Percentiles rank a stretch among this genome's conserved stretches.
Evolutionary conservation across 2,329 filamentous ascomycete species (phyloP).

Genomic region (Ploettnerulaceae sp.): DNA sequence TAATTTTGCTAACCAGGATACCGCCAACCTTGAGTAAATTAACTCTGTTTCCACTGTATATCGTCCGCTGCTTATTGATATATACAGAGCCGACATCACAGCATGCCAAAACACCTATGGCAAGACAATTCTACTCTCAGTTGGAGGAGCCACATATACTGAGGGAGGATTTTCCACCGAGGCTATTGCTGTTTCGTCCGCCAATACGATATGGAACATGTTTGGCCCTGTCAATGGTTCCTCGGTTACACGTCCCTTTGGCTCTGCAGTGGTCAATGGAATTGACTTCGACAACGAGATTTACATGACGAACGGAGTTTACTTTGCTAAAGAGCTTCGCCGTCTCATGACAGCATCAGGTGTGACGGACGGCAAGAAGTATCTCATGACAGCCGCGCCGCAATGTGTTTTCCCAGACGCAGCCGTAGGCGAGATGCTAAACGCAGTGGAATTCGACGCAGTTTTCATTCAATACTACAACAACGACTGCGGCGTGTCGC

Average conservation of each 20-base stretch:
- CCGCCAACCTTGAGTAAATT: conserved; percentile 59
- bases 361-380: conserved; percentile 44
- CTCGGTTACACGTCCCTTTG: conserved; percentile 58
- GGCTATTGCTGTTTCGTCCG: conserved; percentile 39
- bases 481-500: neutral
- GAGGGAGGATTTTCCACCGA: conserved; percentile 60
- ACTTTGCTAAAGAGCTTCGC: conserved; percentile 56
- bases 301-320: conserved; percentile 51
- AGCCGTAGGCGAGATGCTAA: conserved; percentile 53
- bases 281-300: conserved; percentile 74
- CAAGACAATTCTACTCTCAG: conserved; percentile 68
- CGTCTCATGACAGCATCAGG: conserved; percentile 43
- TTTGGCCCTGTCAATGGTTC: conserved; percentile 63
- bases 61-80: neutral
- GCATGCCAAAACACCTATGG: conserved; percentile 56
- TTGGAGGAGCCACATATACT: conserved; percentile 66
- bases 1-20: conserved; percentile 62
- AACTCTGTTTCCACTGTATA: neutral
- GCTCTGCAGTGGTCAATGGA: conserved; percentile 60
- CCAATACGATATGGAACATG: conserved; percentile 49
- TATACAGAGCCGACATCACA: conserved; percentile 41
- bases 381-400: conserved; percentile 60
- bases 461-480: conserved; percentile 43
- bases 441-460: conserved; percentile 42
- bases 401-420: conserved; percentile 64